A percentile compares a stretch with the other conserved stretches of the same genome.
These are phyloP conservation scores for Cetraspora pellucida DNA, from an alignment of 192 early-diverging fungal species.

Conservation along the genomic window DNA sequence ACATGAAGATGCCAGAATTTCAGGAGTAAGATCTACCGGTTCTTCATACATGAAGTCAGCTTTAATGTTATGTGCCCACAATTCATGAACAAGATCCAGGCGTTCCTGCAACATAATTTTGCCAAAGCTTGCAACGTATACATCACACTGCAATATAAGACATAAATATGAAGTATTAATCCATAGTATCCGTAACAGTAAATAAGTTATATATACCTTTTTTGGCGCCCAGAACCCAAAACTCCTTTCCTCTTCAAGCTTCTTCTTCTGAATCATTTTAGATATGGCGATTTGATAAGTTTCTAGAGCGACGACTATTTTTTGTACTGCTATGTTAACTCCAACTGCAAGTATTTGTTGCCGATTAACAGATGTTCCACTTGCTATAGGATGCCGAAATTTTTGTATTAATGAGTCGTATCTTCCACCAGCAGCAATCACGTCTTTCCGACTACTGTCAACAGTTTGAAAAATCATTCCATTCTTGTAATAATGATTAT, in stretches of 20 bases:
- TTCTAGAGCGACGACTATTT: conserved; percentile 65
- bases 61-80: conserved; percentile 77
- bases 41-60: conserved; percentile 84
- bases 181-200: background rate
- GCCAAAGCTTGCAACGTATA: conserved; percentile 84
- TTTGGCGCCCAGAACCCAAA: conserved; percentile 54
- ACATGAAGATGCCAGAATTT: conserved; percentile 62
- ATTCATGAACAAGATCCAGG: conserved; percentile 73
- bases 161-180: background rate
- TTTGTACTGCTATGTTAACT: conserved; percentile 80
- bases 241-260: conserved; percentile 47
- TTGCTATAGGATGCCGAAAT: conserved; percentile 50
- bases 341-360: conserved; percentile 67
- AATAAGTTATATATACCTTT: conserved; percentile 34
- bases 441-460: conserved; percentile 53
- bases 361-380: conserved; percentile 4
- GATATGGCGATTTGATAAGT: conserved; percentile 56
- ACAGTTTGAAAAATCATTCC: conserved; percentile 60
- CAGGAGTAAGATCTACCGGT: conserved; percentile 66
- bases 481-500: conserved; percentile 61
- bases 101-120: conserved; percentile 71
- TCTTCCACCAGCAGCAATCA: conserved; percentile 59
- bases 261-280: conserved; percentile 41
- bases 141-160: conserved; percentile 65
- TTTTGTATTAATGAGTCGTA: conserved; percentile 59